These are phyloP conservation scores for Monascus ruber DNA, from an alignment of 2,329 filamentous ascomycete genomes.

Conservation along the genomic window DNA sequence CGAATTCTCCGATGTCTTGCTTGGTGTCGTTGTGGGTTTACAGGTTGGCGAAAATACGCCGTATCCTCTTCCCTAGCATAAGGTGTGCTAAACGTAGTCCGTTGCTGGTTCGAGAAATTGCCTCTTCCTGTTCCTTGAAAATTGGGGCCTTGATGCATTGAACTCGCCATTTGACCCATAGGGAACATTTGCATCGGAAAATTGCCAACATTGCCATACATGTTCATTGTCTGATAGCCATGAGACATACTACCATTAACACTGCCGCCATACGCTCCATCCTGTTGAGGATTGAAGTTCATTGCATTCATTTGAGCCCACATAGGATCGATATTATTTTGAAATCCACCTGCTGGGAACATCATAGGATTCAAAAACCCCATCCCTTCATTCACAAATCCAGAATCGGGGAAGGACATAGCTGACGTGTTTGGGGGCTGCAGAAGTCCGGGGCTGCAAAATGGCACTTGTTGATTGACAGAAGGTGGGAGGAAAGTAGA, in stretches of 20 bases:
- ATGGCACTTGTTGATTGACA: conserved; percentile 27
- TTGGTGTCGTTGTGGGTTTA: conserved; percentile 85
- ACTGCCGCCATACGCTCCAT: conserved; percentile 23
- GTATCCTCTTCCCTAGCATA: conserved; percentile 63
- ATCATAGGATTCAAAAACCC: conserved; percentile 32
- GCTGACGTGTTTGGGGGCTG: conserved; percentile 18
- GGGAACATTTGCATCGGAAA: conserved; percentile 26
- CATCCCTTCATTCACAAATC: conserved; percentile 20
- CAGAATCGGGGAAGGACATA: conserved; percentile 24
- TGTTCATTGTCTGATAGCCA: conserved; percentile 21
- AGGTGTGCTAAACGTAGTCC: conserved; percentile 41
- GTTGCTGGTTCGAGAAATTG: conserved; percentile 48
- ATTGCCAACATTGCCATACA: conserved; percentile 20
- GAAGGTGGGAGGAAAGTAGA: conserved; percentile 10
- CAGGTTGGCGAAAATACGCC: conserved; percentile 88
- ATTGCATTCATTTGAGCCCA: conserved; percentile 37
- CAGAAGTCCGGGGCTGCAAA: conserved; percentile 20
- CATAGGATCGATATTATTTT: conserved; percentile 20
- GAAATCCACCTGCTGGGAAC: conserved; percentile 19
- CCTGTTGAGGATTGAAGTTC: conserved; percentile 24
- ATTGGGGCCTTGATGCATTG: conserved; percentile 18
- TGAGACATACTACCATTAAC: conserved; percentile 20
- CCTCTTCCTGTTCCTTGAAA: conserved; percentile 24
- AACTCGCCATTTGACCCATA: conserved; percentile 19
- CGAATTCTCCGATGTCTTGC: conserved; percentile 67